phyloP scores from a whole-genome alignment of 2,329 filamentous ascomycete species.

The Biscogniauxia sp. region DNA sequence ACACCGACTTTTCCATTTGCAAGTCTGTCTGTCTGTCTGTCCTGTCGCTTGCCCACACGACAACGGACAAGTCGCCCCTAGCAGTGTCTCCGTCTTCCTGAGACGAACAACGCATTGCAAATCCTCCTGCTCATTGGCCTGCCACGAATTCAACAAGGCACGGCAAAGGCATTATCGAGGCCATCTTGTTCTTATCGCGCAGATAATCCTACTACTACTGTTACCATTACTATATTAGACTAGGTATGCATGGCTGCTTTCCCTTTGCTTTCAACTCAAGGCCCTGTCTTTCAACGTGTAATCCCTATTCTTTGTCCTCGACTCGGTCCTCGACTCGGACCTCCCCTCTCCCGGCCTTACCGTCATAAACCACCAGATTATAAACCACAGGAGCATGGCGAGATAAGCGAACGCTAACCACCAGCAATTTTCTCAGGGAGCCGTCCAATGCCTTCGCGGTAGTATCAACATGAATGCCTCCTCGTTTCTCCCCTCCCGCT shows the following conservation, averaged over 20 bases:
- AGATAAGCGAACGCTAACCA: not conserved
- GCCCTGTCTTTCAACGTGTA: no score
- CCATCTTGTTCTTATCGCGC: not conserved
- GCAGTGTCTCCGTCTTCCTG: not conserved
- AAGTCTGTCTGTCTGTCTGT: not conserved
- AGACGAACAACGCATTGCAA: not conserved
- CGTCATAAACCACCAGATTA: not conserved
- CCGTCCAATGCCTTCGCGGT: slow-evolving; percentile 36
- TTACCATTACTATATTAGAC: not conserved
- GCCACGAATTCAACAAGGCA: not conserved
- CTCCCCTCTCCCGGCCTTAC: not conserved
- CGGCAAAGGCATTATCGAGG: not conserved
- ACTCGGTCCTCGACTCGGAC: not conserved
- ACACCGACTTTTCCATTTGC: not conserved
- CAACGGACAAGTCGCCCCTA: not conserved
- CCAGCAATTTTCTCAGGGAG: not conserved
- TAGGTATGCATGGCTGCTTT: not conserved
- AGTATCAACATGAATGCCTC: slow-evolving; percentile 50
- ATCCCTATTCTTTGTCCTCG: not conserved
- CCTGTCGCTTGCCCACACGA: not conserved
- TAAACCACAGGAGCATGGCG: not conserved
- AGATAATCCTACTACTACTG: not conserved
- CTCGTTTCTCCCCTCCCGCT: slow-evolving; percentile 57
- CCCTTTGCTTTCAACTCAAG: not conserved
- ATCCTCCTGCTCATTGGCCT: not conserved